Evolutionary conservation across 345 rosid species (phyloP).

Genomic region (Salix exigua): DNA sequence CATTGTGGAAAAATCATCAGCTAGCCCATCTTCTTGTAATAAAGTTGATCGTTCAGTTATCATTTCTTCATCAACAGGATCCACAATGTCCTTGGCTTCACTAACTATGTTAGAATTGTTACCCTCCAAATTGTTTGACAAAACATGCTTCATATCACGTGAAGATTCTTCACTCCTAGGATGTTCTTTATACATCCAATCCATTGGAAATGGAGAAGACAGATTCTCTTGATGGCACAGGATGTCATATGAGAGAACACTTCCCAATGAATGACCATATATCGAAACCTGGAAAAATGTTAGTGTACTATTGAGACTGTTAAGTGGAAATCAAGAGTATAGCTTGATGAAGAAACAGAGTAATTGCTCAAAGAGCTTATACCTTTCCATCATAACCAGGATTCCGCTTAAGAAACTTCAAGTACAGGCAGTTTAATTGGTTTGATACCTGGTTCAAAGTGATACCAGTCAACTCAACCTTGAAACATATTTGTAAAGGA

Average conservation of each 20-base stretch:
- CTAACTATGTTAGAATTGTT: constrained; percentile 21
- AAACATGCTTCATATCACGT: constrained; percentile 12
- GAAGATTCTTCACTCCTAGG: constrained; percentile 38
- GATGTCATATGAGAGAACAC: constrained; percentile 94
- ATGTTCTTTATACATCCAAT: constrained; percentile 52
- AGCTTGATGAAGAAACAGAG: constrained; percentile 18
- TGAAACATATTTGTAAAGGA: constrained; percentile 8
- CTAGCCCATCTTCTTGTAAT: constrained; percentile 21
- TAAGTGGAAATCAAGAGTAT: not conserved
- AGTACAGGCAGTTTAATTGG: constrained; percentile 70
- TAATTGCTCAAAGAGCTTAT: constrained; percentile 15
- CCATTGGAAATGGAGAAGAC: constrained; percentile 83
- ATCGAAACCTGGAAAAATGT: constrained; percentile 63
- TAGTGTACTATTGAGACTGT: not conserved
- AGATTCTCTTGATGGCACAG: constrained; percentile 91
- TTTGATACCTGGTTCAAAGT: constrained; percentile 67
- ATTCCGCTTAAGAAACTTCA: constrained; percentile 76
- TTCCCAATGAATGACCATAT: constrained; percentile 97
- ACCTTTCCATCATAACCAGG: constrained; percentile 99
- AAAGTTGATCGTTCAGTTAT: constrained; percentile 23
- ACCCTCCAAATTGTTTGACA: constrained; percentile 25
- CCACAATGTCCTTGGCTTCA: constrained; percentile 21
- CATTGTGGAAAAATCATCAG: constrained; percentile 28
- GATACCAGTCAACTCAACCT: constrained; percentile 12
- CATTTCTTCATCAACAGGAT: constrained; percentile 26